Conservation (phyloP, 192 early-diverging fungal species). For the Linderina pennispora region DNA sequence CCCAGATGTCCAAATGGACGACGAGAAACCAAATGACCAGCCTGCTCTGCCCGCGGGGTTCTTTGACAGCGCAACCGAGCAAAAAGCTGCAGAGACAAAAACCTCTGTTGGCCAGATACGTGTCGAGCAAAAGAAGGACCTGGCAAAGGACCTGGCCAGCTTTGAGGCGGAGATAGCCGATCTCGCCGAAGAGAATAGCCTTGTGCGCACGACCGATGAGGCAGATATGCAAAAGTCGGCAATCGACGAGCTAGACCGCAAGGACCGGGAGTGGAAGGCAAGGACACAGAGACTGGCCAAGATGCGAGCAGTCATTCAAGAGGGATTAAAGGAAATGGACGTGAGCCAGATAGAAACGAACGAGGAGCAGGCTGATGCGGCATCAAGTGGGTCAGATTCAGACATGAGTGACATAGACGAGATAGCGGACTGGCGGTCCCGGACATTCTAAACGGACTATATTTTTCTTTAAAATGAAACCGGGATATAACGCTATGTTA, state of each 20-base stretch:
- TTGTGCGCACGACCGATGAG: background rate
- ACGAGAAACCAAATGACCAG: background rate
- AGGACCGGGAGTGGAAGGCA: constrained; percentile 8
- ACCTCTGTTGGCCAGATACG: background rate
- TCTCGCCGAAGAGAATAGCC: background rate
- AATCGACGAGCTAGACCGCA: background rate
- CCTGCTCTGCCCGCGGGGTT: constrained; percentile 3
- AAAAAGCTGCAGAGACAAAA: background rate
- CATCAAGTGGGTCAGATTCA: too few species aligned
- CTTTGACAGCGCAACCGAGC: constrained; percentile 4
- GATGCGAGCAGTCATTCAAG: constrained; percentile 13
- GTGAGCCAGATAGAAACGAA: background rate
- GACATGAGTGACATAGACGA: constrained; percentile 9
- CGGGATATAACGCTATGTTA: too few species aligned
- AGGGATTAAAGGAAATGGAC: constrained; percentile 13
- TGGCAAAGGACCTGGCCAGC: constrained; percentile 8
- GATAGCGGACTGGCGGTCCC: constrained; percentile 13
- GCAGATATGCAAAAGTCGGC: background rate
- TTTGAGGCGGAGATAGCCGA: constrained; percentile 24
- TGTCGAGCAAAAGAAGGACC: background rate
- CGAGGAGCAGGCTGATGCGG: background rate
- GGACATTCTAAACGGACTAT: constrained; percentile 4
- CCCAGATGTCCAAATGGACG: background rate
- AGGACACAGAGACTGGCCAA: constrained; percentile 6
- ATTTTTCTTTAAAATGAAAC: too few species aligned